Base-by-base conservation (phyloP, 208 protist species). In the Phytomonas sp. region DNA sequence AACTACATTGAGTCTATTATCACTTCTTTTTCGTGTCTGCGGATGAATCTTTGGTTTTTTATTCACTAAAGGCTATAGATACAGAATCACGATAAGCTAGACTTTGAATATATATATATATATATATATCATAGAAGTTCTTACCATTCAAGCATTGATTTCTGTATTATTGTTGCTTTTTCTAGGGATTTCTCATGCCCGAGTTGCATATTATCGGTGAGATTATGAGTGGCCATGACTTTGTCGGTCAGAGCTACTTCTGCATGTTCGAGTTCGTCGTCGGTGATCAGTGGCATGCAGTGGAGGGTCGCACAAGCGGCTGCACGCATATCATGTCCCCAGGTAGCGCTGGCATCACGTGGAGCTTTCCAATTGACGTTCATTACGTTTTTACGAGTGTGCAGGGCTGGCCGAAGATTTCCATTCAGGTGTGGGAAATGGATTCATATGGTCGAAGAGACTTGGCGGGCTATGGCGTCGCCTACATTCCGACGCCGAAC, bases 171-270 rank as follows among this genome's bases (percentile, higher is more conserved):
- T 70, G n/a, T 72, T 71, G 0, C 62, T 56, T 71, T 13, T 26
- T 62, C 4, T 26, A 6, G 46, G 31, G 37, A 60, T 23, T n/a
- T 6, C 26, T 4, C 71, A 84, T 81, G 88, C 80, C 92, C 11
- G 92, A 97, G 71, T 73, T 97, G 7, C 87, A 93, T 66, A 72
- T 97, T 28, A 89, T 97, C 37, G 92, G 92, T 7, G 88, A 97
- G 56, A 75, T 97, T 32, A 66, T 59, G 8, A 72, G 66, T 29
- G 92, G 88, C 6, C 73, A 82, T 53, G 78, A 86, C 61, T 97
- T 95, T 62, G 82, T 74, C 34, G 70, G 77, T 17, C 72, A 71
- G 15, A 82, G 78, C 65, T 92, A 80, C 70, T 96, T 95, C 74
- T 95, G 92, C 68, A 75, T 84, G 29, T 97, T 85, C 70, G 83